A percentile compares a stretch with the other conserved stretches of the same genome.
These are phyloP conservation scores for Pyrus pyrifolia DNA, from an alignment of 306 rosid genomes.

Conservation along the genomic window DNA sequence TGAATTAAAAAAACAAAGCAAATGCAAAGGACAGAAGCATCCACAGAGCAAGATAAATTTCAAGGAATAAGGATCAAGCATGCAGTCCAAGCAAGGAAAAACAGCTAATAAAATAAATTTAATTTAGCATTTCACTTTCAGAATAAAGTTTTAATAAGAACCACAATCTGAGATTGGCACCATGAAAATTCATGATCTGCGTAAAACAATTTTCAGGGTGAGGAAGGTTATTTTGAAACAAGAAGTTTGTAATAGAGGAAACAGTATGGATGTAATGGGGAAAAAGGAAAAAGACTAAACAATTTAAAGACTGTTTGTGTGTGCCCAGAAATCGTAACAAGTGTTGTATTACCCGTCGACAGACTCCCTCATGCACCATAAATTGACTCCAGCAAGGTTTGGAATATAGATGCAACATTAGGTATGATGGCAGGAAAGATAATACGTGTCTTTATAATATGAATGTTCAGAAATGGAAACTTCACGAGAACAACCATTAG, in stretches of 20 bases:
- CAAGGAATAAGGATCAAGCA: background rate
- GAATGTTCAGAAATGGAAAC: background rate
- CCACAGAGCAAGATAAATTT: slow-evolving; percentile 5
- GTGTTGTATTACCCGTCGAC: background rate
- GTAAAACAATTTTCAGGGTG: background rate
- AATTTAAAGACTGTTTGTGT: background rate
- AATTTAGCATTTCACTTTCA: background rate
- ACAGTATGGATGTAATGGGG: background rate
- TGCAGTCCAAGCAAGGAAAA: background rate
- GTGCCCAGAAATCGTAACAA: background rate
- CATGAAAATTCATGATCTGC: background rate
- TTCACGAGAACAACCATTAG: background rate
- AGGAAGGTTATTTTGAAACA: background rate
- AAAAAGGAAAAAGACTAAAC: background rate
- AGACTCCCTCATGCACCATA: background rate
- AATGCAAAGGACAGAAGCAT: slow-evolving; percentile 4
- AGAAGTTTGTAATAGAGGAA: background rate
- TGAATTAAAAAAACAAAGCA: background rate
- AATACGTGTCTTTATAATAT: background rate
- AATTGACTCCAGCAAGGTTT: background rate
- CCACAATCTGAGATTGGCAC: background rate
- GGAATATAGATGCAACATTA: background rate
- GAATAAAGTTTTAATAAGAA: background rate
- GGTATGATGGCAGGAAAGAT: background rate
- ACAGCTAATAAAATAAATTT: background rate